Base-by-base conservation (phyloP, 2,329 filamentous ascomycete species). In the Phoma sp. region DNA sequence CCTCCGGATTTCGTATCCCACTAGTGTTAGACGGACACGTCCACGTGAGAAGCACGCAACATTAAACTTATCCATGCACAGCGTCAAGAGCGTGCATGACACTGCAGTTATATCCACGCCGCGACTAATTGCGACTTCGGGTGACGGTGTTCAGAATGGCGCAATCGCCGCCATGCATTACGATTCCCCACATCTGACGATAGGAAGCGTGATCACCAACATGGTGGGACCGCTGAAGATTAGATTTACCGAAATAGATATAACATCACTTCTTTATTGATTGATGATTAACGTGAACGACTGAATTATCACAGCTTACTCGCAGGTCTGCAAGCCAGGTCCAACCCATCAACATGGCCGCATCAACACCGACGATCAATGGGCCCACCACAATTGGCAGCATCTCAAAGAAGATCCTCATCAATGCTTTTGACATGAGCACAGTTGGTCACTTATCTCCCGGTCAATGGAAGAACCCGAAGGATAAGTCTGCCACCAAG, bases 391-490 rank as follows among this genome's bases (percentile, higher is more conserved):
- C n/a, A 14, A 50, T 40, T 43, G 38, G 42, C 15, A 45, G 10
- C 26, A 15, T 20, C n/a, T 4, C 23, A 3, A 84, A 83, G 60
- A 78, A 83, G 21, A 86, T 87, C 12, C 66, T 87, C 5, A 75
- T 88, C 39, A 88, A 87, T 74, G 85, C 85, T 2, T 87, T 88
- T 60, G 85, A 87, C 54, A 87, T 87, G 84, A 84, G 80, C 2
- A 87, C 85, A 0, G 79, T 87, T 5, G 85, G 85, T 2, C 86
- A 89, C 66, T 67, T 89, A 28, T 85, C 83, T 0, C 85, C 85
- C 1, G 86, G 86, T 0, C 86, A 88, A 73, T 89, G 86, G 87
- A 88, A 87, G 81, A 86, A 88, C 46, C 85, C 86, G 0, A 77
- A 73, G 14, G 86, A 89, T 66, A 81, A 80, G 52, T 87, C 84